These are phyloP conservation scores for Knufia fluminis DNA, from an alignment of 2,329 filamentous ascomycete genomes.

Conservation along the genomic window DNA sequence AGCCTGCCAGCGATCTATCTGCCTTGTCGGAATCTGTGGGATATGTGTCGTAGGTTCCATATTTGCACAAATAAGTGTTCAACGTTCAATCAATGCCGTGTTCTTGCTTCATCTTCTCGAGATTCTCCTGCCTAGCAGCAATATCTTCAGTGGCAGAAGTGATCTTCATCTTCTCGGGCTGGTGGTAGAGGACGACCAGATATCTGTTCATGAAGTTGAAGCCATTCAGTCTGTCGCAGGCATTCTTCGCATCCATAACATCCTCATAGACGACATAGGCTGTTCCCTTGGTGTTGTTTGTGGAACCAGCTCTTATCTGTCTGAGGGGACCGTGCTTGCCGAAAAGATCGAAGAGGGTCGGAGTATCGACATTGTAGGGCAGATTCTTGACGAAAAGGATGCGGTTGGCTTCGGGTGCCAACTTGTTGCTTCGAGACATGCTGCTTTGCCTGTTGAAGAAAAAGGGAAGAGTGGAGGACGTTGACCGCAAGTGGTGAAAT, in stretches of 20 bases:
- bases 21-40: too few species aligned
- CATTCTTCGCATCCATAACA: conserved; percentile 96
- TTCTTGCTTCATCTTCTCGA: conserved; percentile 96
- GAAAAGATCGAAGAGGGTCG: conserved; percentile 98
- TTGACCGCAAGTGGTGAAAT: background rate
- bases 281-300: conserved; percentile 93
- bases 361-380: conserved; percentile 98
- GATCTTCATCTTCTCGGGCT: conserved; percentile 63
- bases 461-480: background rate
- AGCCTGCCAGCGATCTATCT: too few species aligned
- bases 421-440: conserved; percentile 47
- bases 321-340: conserved; percentile 93
- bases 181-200: conserved; percentile 77
- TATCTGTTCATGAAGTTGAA: conserved; percentile 99
- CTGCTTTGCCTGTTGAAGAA: too few species aligned
- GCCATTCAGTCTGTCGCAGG: conserved; percentile 98
- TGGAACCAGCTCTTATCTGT: conserved; percentile 97
- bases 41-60: too few species aligned
- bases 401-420: conserved; percentile 99
- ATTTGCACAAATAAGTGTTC: too few species aligned
- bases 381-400: conserved; percentile 99
- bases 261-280: conserved; percentile 99
- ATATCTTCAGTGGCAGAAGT: conserved; percentile 84
- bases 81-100: conserved; percentile 94
- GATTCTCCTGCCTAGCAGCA: conserved; percentile 85